Conservation (phyloP, 2,329 filamentous ascomycete genomes). For the Trichothecium roseum region DNA sequence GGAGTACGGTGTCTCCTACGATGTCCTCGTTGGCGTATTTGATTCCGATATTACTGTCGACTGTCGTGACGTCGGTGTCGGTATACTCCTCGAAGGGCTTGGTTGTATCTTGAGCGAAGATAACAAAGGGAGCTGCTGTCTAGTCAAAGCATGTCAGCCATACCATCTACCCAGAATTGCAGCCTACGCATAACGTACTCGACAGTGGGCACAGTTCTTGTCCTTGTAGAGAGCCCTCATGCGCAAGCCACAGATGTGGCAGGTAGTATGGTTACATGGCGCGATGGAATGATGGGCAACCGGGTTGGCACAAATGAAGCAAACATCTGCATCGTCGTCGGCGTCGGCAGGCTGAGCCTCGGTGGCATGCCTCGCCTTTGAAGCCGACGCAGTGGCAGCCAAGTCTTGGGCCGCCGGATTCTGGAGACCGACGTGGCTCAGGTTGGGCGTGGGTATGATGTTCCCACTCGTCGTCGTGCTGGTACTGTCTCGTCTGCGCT, state of each 20-base stretch:
- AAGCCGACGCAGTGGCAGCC: slow-evolving; percentile 6
- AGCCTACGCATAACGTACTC: slow-evolving; percentile 44
- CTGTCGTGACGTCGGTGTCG: slow-evolving; percentile 60
- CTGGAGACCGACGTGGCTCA: too few relatives aligned
- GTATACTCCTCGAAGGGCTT: slow-evolving; percentile 83
- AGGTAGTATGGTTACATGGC: slow-evolving; percentile 93
- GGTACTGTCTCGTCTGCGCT: slow-evolving; percentile 1
- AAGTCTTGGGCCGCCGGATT: slow-evolving; percentile 19
- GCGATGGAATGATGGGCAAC: slow-evolving; percentile 81
- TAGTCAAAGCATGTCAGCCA: slow-evolving; percentile 12
- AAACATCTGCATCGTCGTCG: slow-evolving; percentile 67
- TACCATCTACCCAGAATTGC: neutral
- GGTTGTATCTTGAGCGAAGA: slow-evolving; percentile 78
- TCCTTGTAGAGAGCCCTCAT: slow-evolving; percentile 93
- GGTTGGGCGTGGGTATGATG: slow-evolving; percentile 7
- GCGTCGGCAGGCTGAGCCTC: slow-evolving; percentile 23
- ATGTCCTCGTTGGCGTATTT: slow-evolving; percentile 84
- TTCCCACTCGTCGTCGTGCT: slow-evolving; percentile 8
- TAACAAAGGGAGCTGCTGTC: slow-evolving; percentile 68
- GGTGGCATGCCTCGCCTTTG: slow-evolving; percentile 14
- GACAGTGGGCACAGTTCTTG: slow-evolving; percentile 91
- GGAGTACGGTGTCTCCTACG: slow-evolving; percentile 76
- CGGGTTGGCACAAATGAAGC: slow-evolving; percentile 93
- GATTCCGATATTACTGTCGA: slow-evolving; percentile 81
- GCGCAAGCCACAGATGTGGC: slow-evolving; percentile 87